Percentiles rank a stretch among this genome's conserved stretches.
Evolutionary conservation across 2,329 filamentous ascomycete genomes (phyloP).

Genomic region (Fusarium buxicola): DNA sequence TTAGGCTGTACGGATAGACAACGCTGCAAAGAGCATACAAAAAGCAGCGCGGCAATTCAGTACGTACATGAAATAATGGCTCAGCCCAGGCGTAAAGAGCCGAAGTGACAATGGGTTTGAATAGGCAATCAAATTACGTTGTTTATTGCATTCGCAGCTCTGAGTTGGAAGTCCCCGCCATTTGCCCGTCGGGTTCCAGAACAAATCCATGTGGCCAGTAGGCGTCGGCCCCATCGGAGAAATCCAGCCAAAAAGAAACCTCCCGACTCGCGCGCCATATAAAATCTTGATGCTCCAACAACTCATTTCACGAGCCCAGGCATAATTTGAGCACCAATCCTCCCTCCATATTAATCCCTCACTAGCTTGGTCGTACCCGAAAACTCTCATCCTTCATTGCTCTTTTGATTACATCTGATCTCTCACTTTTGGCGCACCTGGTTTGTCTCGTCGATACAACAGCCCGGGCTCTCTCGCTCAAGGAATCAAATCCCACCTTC

Average conservation of each 20-base stretch:
- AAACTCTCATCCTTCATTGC: neutral
- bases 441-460: neutral
- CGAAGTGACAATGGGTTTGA: too few relatives aligned
- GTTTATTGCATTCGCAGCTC: conserved; percentile 18
- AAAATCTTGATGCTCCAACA: conserved; percentile 40
- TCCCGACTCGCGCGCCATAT: conserved; percentile 39
- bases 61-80: too few relatives aligned
- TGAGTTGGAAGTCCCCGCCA: conserved; percentile 6
- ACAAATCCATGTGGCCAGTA: conserved; percentile 27
- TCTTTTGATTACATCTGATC: neutral
- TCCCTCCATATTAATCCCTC: neutral
- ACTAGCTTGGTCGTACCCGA: neutral
- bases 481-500: conserved; percentile 1
- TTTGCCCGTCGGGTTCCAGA: conserved; percentile 32
- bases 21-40: too few relatives aligned
- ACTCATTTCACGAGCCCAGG: conserved; percentile 23
- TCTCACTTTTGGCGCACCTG: neutral
- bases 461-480: conserved; percentile 5
- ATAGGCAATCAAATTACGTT: conserved; percentile 1
- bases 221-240: conserved; percentile 34
- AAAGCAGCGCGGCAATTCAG: too few relatives aligned
- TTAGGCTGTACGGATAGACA: too few relatives aligned
- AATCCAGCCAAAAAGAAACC: conserved; percentile 34
- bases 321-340: neutral
- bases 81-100: too few relatives aligned